phyloP scores from a whole-genome alignment of 352 stramenopile species.

The Peronospora destructor region DNA sequence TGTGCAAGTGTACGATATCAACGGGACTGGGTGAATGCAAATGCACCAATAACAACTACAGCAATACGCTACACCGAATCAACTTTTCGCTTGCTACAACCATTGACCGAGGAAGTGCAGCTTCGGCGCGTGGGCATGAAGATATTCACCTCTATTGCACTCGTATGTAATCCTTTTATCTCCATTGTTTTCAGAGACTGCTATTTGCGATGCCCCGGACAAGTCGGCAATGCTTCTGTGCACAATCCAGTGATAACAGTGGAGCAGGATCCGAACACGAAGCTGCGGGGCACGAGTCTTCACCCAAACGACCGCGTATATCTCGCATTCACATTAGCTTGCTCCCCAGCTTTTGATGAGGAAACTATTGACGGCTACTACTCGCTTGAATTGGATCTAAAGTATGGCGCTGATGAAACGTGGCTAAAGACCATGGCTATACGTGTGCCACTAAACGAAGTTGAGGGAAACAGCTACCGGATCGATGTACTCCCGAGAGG shows the following conservation, averaged over 20 bases:
- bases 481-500: constrained; percentile 35
- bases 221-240: neutral
- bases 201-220: constrained; percentile 10
- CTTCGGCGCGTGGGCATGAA: constrained; percentile 31
- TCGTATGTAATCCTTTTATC: constrained; percentile 34
- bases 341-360: constrained; percentile 13
- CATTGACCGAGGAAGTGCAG: constrained; percentile 30
- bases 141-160: constrained; percentile 28
- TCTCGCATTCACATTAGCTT: constrained; percentile 34
- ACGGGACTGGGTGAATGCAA: constrained; percentile 10
- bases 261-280: constrained; percentile 34
- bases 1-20: constrained; percentile 26
- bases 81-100: constrained; percentile 29
- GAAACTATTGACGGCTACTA: constrained; percentile 7
- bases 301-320: constrained; percentile 32
- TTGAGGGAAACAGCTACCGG: constrained; percentile 31
- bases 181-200: constrained; percentile 34
- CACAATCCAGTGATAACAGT: constrained; percentile 6
- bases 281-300: constrained; percentile 24
- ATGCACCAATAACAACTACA: constrained; percentile 6
- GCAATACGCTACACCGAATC: constrained; percentile 25
- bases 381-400: constrained; percentile 16
- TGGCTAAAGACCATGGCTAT: constrained; percentile 25
- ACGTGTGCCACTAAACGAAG: constrained; percentile 19
- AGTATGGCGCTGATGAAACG: constrained; percentile 6